Evolutionary conservation across 768 basidiomycete species (phyloP).

Genomic region (Termitomyces sp.): DNA sequence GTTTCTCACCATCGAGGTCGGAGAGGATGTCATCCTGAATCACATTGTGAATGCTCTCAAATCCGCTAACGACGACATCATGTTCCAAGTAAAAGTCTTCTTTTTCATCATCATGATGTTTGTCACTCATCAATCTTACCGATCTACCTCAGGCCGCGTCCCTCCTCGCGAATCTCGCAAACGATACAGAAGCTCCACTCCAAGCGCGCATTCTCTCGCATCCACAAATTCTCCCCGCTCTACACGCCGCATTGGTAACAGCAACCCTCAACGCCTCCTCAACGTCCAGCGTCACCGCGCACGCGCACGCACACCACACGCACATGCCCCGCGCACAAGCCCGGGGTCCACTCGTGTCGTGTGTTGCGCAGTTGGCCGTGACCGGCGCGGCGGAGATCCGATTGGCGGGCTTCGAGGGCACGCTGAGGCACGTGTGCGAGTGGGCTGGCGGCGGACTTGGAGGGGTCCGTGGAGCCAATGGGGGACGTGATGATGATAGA

Average conservation of each 20-base stretch:
- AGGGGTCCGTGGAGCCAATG: slow-evolving; percentile 32
- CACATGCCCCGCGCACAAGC: slow-evolving; percentile 26
- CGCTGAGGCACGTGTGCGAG: slow-evolving; percentile 36
- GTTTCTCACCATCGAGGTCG: slow-evolving; percentile 52
- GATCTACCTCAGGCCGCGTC: slow-evolving; percentile 38
- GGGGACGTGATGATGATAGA: neutral
- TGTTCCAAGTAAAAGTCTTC: slow-evolving; percentile 36
- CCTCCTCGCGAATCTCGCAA: slow-evolving; percentile 64
- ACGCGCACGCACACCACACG: neutral
- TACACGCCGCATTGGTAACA: slow-evolving; percentile 57
- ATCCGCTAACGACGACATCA: slow-evolving; percentile 46
- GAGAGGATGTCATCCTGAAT: slow-evolving; percentile 36
- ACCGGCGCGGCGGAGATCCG: slow-evolving; percentile 28
- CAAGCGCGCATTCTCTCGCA: slow-evolving; percentile 50
- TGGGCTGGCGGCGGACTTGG: slow-evolving; percentile 21
- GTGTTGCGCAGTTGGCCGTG: slow-evolving; percentile 51
- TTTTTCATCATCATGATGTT: neutral
- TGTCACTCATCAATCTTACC: neutral
- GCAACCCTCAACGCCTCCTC: slow-evolving; percentile 29
- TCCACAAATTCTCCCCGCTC: slow-evolving; percentile 42
- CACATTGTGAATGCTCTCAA: slow-evolving; percentile 44
- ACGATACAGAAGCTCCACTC: slow-evolving; percentile 40
- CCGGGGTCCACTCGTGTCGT: slow-evolving; percentile 54
- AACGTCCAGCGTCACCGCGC: neutral
- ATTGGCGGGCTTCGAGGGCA: slow-evolving; percentile 33